phyloP scores from a whole-genome alignment of 805 yeast species.

The Candida odintsovae region DNA sequence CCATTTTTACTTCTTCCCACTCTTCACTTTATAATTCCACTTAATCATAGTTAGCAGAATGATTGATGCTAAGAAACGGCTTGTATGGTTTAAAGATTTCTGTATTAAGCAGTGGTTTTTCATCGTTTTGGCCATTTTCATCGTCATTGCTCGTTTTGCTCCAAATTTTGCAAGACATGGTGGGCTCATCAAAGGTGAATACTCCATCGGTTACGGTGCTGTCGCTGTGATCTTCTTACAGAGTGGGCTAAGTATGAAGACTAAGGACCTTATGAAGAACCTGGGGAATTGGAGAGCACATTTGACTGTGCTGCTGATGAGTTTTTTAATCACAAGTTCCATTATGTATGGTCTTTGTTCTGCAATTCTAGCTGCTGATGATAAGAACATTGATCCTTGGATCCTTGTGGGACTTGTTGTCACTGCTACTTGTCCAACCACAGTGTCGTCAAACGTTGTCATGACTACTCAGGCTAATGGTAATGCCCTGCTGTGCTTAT shows the following conservation, averaged over 20 bases:
- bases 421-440: conserved; percentile 86
- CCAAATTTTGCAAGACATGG: conserved; percentile 84
- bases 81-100: conserved; percentile 12
- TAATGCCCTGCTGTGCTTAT: conserved; percentile 67
- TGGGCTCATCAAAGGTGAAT: conserved; percentile 69
- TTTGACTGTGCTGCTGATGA: conserved; percentile 55
- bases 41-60: neutral
- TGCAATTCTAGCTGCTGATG: conserved; percentile 56
- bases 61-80: neutral
- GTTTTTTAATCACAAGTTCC: conserved; percentile 66
- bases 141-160: conserved; percentile 69
- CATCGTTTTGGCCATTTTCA: conserved; percentile 60
- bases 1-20: neutral
- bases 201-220: conserved; percentile 77
- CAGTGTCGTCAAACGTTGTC: conserved; percentile 86
- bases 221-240: conserved; percentile 81
- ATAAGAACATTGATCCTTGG: conserved; percentile 64
- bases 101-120: conserved; percentile 65
- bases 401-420: conserved; percentile 75
- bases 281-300: conserved; percentile 81
- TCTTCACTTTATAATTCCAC: too few species aligned
- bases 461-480: conserved; percentile 89
- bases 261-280: conserved; percentile 55
- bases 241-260: conserved; percentile 74
- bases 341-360: conserved; percentile 68